A percentile compares a stretch with the other conserved stretches of the same genome.
Evolutionary conservation across 495 filamentous ascomycete genomes (phyloP).

Genomic region (Neurospora intermedia): DNA sequence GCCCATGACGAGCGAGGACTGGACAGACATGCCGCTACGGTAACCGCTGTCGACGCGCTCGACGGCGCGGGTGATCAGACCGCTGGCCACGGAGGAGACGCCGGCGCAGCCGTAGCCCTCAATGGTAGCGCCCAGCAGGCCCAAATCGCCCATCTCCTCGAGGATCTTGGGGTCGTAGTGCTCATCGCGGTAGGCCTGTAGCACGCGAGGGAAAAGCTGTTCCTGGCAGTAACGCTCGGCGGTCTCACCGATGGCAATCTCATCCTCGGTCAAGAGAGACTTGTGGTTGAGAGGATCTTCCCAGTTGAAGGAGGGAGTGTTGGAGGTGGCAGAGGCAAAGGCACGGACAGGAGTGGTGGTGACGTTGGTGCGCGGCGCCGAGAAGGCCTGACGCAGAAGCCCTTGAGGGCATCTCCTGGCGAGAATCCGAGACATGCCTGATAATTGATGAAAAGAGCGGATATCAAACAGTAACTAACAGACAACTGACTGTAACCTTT

Average conservation of each 20-base stretch:
- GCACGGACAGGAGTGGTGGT: neutral
- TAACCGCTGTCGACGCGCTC: conserved; percentile 95
- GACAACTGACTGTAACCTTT: too few relatives aligned
- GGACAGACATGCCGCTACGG: conserved; percentile 90
- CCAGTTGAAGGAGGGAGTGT: conserved; percentile 62
- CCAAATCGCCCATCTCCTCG: conserved; percentile 91
- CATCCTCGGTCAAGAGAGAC: conserved; percentile 75
- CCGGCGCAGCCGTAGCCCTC: conserved; percentile 93
- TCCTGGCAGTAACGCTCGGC: conserved; percentile 92
- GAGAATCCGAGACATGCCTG: neutral
- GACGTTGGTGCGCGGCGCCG: neutral
- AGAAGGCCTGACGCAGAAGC: conserved; percentile 3
- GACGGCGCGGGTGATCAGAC: conserved; percentile 89
- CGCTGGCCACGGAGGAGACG: conserved; percentile 79
- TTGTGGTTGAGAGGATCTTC: conserved; percentile 72
- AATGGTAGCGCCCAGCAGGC: conserved; percentile 83
- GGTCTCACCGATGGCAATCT: conserved; percentile 78
- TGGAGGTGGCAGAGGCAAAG: conserved; percentile 16
- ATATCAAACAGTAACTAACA: neutral
- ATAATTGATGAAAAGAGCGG: neutral
- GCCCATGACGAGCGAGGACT: conserved; percentile 91
- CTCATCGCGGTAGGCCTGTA: conserved; percentile 92
- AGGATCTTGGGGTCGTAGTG: conserved; percentile 83
- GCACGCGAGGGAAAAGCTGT: conserved; percentile 67
- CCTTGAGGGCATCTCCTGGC: conserved; percentile 5